phyloP scores from a whole-genome alignment of 352 stramenopile species.

The Pythium sp. region DNA sequence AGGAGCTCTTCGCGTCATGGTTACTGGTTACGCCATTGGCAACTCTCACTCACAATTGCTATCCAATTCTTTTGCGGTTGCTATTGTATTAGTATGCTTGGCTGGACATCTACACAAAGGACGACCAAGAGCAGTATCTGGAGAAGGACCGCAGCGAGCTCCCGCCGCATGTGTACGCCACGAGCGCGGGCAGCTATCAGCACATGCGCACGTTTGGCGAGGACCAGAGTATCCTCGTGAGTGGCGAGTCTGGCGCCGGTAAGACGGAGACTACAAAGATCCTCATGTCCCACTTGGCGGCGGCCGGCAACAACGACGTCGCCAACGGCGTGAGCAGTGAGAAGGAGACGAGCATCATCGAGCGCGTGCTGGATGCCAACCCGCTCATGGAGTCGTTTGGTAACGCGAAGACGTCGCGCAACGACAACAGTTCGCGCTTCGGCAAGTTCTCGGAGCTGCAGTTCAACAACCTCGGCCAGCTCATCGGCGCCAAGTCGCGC shows the following conservation, averaged over 20 bases:
- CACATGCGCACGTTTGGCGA: slow-evolving; percentile 83
- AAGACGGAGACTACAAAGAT: slow-evolving; percentile 96
- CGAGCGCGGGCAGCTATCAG: slow-evolving; percentile 69
- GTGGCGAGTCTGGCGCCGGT: slow-evolving; percentile 82
- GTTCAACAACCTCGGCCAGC: slow-evolving; percentile 86
- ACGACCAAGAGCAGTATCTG: slow-evolving; percentile 80
- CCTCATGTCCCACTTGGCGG: slow-evolving; percentile 93
- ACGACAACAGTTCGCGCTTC: slow-evolving; percentile 95
- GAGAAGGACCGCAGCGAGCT: slow-evolving; percentile 65
- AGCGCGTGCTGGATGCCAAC: slow-evolving; percentile 80
- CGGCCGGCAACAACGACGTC: slow-evolving; percentile 41
- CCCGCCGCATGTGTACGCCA: slow-evolving; percentile 81
- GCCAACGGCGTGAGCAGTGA: neutral
- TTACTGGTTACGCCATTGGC: slow-evolving; percentile 5
- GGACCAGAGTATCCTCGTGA: slow-evolving; percentile 87
- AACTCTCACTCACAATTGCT: neutral
- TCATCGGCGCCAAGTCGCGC: slow-evolving; percentile 78
- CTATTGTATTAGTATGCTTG: slow-evolving; percentile 76
- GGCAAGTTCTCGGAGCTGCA: slow-evolving; percentile 96
- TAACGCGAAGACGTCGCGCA: slow-evolving; percentile 95
- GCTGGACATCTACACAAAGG: slow-evolving; percentile 87
- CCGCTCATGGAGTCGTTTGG: slow-evolving; percentile 93
- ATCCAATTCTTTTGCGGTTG: slow-evolving; percentile 6
- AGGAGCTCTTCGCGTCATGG: neutral
- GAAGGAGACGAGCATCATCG: slow-evolving; percentile 74